These are phyloP conservation scores for barley (Hordeum vulgare) DNA, from an alignment of 176 grass and related monocot species.

Conservation along the genomic window MorexV3_pseudomolecules_assembly NC_058520.1:522986178-522986677, in stretches of 20 bases:
- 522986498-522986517: not conserved
- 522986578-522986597: slow-evolving; percentile 53
- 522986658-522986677: not conserved
- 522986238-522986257: too few relatives aligned
- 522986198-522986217: too few relatives aligned
- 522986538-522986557: not conserved
- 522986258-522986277: too few relatives aligned
- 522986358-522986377: not conserved
- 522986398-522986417: not conserved
- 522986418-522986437: not conserved
- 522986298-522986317: too few relatives aligned
- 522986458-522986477: not conserved
- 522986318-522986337: not conserved
- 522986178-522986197: too few relatives aligned
- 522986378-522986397: not conserved
- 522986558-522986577: not conserved
- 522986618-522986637: not conserved
- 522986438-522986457: not conserved
- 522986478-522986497: not conserved
- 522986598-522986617: slow-evolving; percentile 30
- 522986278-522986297: too few relatives aligned
- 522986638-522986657: not conserved
- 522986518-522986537: not conserved
- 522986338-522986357: not conserved
- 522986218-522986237: too few relatives aligned